Base-by-base conservation (phyloP, 2,329 filamentous ascomycete species). In the Dactylonectria macrodidyma region DNA sequence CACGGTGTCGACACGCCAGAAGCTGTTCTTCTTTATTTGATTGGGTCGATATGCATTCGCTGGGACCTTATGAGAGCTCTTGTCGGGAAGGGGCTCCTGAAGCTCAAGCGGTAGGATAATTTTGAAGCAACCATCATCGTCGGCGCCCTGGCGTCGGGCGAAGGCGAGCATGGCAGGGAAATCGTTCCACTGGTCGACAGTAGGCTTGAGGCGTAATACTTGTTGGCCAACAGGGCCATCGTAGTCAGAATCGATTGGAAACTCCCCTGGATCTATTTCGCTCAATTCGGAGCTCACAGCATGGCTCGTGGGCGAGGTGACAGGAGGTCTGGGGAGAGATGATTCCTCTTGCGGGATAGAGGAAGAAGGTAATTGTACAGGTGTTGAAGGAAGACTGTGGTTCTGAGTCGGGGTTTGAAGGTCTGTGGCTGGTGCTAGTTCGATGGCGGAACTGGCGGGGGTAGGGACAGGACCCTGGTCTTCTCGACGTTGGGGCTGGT, bases 111-210 rank as follows among this genome's bases (percentile, higher is more conserved):
- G 81, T 14, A 82, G 75, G 26, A 79, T 64, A 6, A 82, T 77
- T 68, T 82, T 82, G 72, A 82, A 82, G 75, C 81, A 82, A 33
- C 81, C 81, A 44, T 82, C 78, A 3, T 70, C 67, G 12, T 76
- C 72, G 24, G 78, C 80, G 19, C 79, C 75, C 2, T 77, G 77
- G 9, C 66, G 70, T 44, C 72, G 73, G 5, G 81, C 81, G 63
- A 78, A 78, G 19, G 76, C 69, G n/a, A 82, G 74, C 41, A 82
- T 73, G 19, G 78, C 68, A 3, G 81, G 76, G 38, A 82, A 82
- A 59, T 82, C 78, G 24, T 71, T 67, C 81, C 81, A 82, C 67
- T 82, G 81, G 26, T 75, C 67, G 5, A 67, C 56, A 0, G 79
- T 81, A 9, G 81, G 81, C 52, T 76, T 79, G 61, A 82, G 74